Evolutionary conservation across 106 monocot species (phyloP).

Genomic region (Phalaenopsis aphrodite): DNA sequence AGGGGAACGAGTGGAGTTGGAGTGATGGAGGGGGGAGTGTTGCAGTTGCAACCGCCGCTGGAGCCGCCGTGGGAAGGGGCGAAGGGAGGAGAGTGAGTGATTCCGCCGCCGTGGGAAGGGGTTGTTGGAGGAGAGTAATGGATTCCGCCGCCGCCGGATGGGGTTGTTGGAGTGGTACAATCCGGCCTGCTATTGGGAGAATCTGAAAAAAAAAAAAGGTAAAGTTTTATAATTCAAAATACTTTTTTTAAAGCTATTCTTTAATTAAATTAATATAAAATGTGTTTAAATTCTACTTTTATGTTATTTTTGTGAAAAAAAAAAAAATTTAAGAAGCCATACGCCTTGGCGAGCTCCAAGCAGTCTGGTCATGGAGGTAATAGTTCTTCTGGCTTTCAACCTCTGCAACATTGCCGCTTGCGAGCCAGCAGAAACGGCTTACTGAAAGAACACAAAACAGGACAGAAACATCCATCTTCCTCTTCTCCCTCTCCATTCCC

Average conservation of each 20-base stretch:
- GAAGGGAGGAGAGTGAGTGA: background rate
- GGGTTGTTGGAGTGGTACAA: background rate
- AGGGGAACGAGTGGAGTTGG: background rate
- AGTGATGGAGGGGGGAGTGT: constrained; percentile 6
- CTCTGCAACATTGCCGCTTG: background rate
- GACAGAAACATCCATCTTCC: background rate
- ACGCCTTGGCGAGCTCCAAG: background rate
- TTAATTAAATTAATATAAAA: too few relatives aligned
- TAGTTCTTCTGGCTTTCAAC: constrained; percentile 13
- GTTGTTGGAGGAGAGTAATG: constrained; percentile 5
- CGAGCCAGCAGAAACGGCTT: background rate
- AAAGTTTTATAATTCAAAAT: too few relatives aligned
- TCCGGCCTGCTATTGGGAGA: background rate
- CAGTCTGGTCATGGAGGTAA: constrained; percentile 18
- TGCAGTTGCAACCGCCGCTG: constrained; percentile 10
- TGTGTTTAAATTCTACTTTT: too few relatives aligned
- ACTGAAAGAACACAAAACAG: background rate
- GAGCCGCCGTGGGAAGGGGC: constrained; percentile 4
- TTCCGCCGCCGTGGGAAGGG: constrained; percentile 8
- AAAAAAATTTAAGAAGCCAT: background rate
- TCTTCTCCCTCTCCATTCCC: constrained; percentile 5
- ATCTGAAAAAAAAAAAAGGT: background rate
- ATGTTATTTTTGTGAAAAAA: too few relatives aligned
- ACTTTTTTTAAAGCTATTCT: too few relatives aligned
- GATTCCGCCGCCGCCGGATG: constrained; percentile 5